A percentile compares a stretch with the other conserved stretches of the same genome.
phyloP scores from a whole-genome alignment of 1,284 basidiomycete species.

The Neonothopanus nambi region DNA sequence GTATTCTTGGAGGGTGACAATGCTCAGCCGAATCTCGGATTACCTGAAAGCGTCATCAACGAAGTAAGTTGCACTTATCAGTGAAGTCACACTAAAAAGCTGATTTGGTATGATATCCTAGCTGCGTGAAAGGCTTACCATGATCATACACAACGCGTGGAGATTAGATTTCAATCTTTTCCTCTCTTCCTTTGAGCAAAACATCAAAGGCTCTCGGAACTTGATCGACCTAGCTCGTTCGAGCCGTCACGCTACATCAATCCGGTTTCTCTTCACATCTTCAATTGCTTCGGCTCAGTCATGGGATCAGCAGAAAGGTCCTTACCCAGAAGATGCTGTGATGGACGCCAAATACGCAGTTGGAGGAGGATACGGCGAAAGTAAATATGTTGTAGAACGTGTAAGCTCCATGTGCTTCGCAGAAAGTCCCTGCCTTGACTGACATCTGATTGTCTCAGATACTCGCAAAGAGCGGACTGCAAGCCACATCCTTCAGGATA shows the following conservation, averaged over 20 bases:
- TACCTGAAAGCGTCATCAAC: slow-evolving; percentile 12
- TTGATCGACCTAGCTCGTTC: slow-evolving; percentile 35
- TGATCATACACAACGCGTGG: slow-evolving; percentile 32
- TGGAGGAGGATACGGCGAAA: slow-evolving; percentile 10
- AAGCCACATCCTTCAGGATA: slow-evolving; percentile 3
- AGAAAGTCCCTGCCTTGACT: neutral
- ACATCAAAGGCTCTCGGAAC: slow-evolving; percentile 34
- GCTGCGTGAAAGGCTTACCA: neutral
- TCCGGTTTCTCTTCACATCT: slow-evolving; percentile 31
- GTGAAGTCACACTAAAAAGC: neutral
- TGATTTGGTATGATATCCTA: neutral
- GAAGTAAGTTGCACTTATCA: slow-evolving; percentile 8
- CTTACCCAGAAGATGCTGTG: slow-evolving; percentile 10
- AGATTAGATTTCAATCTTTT: slow-evolving; percentile 39
- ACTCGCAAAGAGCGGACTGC: slow-evolving; percentile 6
- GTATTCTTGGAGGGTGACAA: slow-evolving; percentile 23
- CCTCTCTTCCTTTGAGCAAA: slow-evolving; percentile 34
- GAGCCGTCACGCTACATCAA: slow-evolving; percentile 6
- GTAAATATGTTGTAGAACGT: slow-evolving; percentile 10
- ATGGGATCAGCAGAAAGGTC: neutral
- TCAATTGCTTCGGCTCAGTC: slow-evolving; percentile 18
- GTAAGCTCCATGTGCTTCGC: neutral
- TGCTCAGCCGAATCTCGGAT: slow-evolving; percentile 11
- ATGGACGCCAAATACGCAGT: slow-evolving; percentile 13
- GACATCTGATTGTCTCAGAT: neutral